Percentiles rank a stretch among this genome's conserved stretches.
Conservation (phyloP, 176 grass and related monocot species). For the Elymus sibiricus region DNA sequence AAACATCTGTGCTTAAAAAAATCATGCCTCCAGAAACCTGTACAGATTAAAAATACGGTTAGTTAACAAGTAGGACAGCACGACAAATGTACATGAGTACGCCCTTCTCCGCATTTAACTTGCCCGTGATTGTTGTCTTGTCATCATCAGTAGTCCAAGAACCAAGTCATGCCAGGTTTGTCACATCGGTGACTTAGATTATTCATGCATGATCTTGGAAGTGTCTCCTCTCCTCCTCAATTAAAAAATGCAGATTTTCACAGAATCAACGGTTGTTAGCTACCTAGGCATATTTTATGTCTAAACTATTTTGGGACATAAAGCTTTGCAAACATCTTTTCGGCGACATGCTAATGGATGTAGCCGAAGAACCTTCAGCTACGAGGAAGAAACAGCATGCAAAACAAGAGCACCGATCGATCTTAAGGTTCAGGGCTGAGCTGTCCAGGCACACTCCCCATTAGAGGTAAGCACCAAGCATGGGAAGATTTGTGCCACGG, state of each 20-base stretch:
- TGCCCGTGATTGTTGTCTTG: constrained; percentile 3
- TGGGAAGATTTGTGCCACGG: too few relatives aligned
- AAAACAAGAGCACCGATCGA: background rate
- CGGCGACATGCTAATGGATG: constrained; percentile 4
- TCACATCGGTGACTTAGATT: constrained; percentile 4
- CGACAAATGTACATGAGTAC: too few relatives aligned
- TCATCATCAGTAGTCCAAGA: background rate
- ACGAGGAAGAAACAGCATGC: constrained; percentile 19
- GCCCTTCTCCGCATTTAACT: background rate
- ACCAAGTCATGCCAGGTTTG: background rate
- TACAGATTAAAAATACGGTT: too few relatives aligned
- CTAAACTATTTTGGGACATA: constrained; percentile 21
- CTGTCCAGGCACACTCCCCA: too few relatives aligned
- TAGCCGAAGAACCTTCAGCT: constrained; percentile 18
- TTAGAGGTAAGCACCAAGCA: too few relatives aligned
- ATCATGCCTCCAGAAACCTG: too few relatives aligned
- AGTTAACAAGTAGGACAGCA: too few relatives aligned
- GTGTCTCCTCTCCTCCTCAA: background rate
- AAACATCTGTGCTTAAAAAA: too few relatives aligned
- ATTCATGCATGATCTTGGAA: constrained; percentile 22
- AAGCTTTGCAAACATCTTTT: constrained; percentile 12
- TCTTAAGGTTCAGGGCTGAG: too few relatives aligned
- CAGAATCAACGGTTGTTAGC: background rate
- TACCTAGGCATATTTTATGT: background rate
- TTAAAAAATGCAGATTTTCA: background rate